Percentiles rank a stretch among this genome's conserved stretches.
These are phyloP conservation scores for Caryopteris hybrid DNA, from an alignment of 305 asterid species.

Conservation along the genomic window DNA sequence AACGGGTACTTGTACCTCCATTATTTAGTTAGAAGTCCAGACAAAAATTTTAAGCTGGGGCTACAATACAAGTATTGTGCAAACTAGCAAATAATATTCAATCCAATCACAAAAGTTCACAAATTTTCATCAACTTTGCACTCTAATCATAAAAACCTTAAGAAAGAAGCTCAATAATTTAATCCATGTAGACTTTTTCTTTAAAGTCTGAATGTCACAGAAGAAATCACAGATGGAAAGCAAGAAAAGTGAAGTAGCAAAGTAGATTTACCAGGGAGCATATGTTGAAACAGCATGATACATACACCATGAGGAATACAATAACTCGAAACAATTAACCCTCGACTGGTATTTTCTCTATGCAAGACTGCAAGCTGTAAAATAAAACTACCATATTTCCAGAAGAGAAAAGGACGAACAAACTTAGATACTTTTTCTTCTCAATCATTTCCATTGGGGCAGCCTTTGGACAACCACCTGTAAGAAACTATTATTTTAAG, in stretches of 20 bases:
- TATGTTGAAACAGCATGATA: not conserved
- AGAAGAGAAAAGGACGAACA: not conserved
- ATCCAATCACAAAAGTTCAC: too few species aligned
- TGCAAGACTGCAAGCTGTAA: not conserved
- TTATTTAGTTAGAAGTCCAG: too few species aligned
- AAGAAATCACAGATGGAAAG: not conserved
- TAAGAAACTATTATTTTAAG: not conserved
- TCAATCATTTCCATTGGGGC: conserved; percentile 67
- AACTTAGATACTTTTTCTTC: not conserved
- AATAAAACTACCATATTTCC: not conserved
- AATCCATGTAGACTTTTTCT: too few species aligned
- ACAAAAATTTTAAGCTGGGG: too few species aligned
- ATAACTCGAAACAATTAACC: not conserved
- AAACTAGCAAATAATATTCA: too few species aligned
- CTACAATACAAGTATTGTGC: too few species aligned
- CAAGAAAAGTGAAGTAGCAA: not conserved
- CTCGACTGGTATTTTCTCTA: not conserved
- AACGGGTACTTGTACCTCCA: too few species aligned
- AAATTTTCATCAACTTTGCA: not conserved
- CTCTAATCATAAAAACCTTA: not conserved
- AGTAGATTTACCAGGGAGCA: not conserved
- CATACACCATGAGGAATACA: not conserved
- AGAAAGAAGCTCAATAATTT: too few species aligned
- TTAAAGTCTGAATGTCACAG: not conserved
- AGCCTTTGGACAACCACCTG: conserved; percentile 78